A percentile compares a stretch with the other conserved stretches of the same genome.
Conservation (phyloP, 768 basidiomycete species). For the Exsudoporus frostii region DNA sequence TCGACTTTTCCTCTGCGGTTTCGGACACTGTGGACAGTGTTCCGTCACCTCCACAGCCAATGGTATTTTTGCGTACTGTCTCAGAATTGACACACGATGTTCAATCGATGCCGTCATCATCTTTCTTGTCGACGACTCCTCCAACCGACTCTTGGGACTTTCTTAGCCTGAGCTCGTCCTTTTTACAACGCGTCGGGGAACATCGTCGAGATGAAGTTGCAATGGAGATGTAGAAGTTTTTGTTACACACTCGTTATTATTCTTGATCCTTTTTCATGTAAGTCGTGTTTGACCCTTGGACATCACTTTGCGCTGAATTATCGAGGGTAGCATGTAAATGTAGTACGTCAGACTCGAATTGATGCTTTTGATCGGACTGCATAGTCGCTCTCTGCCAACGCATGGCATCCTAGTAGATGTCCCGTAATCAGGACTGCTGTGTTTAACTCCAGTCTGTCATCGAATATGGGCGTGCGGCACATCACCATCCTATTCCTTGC, state of each 20-base stretch:
- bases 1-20: constrained; percentile 64
- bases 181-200: constrained; percentile 11
- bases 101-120: background rate
- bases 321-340: background rate
- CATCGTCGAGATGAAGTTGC: background rate
- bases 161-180: constrained; percentile 17
- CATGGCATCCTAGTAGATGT: background rate
- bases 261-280: background rate
- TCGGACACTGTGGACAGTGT: constrained; percentile 1
- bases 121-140: constrained; percentile 1
- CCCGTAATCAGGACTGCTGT: constrained; percentile 1
- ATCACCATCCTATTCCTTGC: constrained; percentile 11
- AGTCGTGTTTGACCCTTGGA: background rate
- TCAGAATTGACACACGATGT: constrained; percentile 21
- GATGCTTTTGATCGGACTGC: background rate
- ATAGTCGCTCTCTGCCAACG: background rate
- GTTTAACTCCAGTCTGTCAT: background rate
- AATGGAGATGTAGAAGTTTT: background rate
- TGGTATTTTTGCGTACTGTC: constrained; percentile 20
- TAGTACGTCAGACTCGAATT: background rate
- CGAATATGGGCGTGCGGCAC: background rate
- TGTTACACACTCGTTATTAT: background rate
- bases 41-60: constrained; percentile 12
- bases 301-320: background rate
- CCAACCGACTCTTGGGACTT: constrained; percentile 20